Percentiles rank a stretch among this genome's conserved stretches.
Evolutionary conservation across 441 rosid genomes (phyloP).

Genomic region (Pelargonium australe): DNA sequence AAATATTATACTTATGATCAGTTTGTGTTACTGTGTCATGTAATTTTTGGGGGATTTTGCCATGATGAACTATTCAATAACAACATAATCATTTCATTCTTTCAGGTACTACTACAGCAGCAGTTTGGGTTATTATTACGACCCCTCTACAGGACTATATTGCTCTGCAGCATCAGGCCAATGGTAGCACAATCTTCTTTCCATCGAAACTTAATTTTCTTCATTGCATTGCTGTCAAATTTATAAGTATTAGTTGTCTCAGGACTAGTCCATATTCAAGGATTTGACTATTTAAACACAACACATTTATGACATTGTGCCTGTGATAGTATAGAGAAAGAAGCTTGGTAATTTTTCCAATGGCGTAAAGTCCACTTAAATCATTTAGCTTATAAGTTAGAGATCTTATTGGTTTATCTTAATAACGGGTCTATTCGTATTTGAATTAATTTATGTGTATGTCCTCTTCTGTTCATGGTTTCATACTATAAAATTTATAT

Average conservation of each 20-base stretch:
- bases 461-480: not conserved
- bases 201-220: not conserved
- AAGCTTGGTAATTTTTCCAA: not conserved
- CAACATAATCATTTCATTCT: not conserved
- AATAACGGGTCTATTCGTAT: not conserved
- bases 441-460: not conserved
- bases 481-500: not conserved
- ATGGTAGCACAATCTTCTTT: conserved; percentile 45
- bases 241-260: not conserved
- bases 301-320: not conserved
- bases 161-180: conserved; percentile 74
- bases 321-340: not conserved
- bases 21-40: not conserved
- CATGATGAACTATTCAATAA: not conserved
- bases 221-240: not conserved
- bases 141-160: conserved; percentile 70
- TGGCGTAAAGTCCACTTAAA: not conserved
- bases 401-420: not conserved
- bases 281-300: not conserved
- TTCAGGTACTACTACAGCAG: conserved; percentile 91
- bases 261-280: not conserved
- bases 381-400: not conserved
- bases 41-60: not conserved
- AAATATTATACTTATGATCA: not conserved
- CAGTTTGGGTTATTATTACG: conserved; percentile 81